phyloP scores from a whole-genome alignment of 331 rosid genomes.

The Rhamnella rubrinervis region DNA sequence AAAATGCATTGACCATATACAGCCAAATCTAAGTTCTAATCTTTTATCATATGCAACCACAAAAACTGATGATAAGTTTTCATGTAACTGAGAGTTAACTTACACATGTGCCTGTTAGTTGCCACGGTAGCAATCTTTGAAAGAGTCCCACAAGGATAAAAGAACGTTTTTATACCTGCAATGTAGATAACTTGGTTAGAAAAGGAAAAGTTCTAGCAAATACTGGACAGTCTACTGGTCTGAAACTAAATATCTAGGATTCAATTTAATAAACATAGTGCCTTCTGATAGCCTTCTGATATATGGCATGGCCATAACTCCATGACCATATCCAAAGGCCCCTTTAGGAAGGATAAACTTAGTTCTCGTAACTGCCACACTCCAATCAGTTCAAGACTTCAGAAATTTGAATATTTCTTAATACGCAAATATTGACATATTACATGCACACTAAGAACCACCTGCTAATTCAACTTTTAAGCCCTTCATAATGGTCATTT shows the following conservation, averaged over 20 bases:
- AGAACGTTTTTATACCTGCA: conserved; percentile 88
- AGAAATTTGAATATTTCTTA: no score
- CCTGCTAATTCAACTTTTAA: neutral
- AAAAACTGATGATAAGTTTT: neutral
- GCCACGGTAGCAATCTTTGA: conserved; percentile 87
- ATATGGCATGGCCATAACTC: conserved; percentile 1
- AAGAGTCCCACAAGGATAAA: conserved; percentile 93
- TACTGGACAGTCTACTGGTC: neutral
- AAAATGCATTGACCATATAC: no score
- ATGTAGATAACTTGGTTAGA: conserved; percentile 13
- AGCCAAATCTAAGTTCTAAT: neutral
- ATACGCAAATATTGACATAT: no score
- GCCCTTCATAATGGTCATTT: neutral
- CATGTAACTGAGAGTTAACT: conserved; percentile 37
- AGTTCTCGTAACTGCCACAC: no score
- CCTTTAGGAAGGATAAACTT: neutral
- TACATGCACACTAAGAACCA: no score
- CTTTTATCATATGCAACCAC: neutral
- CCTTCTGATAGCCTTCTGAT: neutral
- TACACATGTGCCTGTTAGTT: conserved; percentile 75
- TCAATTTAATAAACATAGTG: neutral
- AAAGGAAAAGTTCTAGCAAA: conserved; percentile 6
- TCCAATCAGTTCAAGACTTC: no score
- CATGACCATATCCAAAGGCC: conserved; percentile 1
- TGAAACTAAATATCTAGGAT: conserved; percentile 9